Conservation (phyloP, 2,329 filamentous ascomycete species). For the Cytospora chrysosperma region DNA sequence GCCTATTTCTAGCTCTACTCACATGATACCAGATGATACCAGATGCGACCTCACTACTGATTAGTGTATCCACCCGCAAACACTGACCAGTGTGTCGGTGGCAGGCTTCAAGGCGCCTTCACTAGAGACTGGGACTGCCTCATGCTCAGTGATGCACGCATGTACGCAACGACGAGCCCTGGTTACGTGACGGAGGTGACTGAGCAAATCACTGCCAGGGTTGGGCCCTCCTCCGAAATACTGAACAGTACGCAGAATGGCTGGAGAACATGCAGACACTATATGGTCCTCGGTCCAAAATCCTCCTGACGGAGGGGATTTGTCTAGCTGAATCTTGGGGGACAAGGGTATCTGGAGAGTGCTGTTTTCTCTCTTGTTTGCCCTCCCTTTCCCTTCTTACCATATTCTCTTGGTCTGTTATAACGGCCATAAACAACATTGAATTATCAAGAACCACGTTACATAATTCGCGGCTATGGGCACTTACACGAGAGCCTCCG, state of each 20-base stretch:
- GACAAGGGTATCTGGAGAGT: no score
- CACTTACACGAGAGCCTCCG: no score
- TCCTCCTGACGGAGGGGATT: not conserved
- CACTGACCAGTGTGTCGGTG: conserved; percentile 10
- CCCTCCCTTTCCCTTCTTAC: no score
- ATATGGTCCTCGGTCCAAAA: not conserved
- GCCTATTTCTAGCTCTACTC: conserved; percentile 4
- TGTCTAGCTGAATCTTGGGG: no score
- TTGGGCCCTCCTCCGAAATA: conserved; percentile 1
- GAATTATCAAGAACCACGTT: no score
- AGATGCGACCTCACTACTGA: conserved; percentile 20
- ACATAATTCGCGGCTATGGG: no score
- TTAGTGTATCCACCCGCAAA: no score
- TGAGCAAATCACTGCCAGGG: not conserved
- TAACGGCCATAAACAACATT: no score
- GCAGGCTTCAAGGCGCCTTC: conserved; percentile 9
- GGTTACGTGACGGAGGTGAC: not conserved
- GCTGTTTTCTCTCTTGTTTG: no score
- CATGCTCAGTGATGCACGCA: conserved; percentile 9
- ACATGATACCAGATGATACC: no score
- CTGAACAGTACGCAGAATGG: not conserved
- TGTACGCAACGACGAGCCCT: conserved; percentile 5
- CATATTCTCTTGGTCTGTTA: no score
- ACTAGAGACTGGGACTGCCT: conserved; percentile 8
- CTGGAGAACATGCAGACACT: not conserved